phyloP scores from a whole-genome alignment of 257 asterid species.

The Hygrophila difformis region DNA sequence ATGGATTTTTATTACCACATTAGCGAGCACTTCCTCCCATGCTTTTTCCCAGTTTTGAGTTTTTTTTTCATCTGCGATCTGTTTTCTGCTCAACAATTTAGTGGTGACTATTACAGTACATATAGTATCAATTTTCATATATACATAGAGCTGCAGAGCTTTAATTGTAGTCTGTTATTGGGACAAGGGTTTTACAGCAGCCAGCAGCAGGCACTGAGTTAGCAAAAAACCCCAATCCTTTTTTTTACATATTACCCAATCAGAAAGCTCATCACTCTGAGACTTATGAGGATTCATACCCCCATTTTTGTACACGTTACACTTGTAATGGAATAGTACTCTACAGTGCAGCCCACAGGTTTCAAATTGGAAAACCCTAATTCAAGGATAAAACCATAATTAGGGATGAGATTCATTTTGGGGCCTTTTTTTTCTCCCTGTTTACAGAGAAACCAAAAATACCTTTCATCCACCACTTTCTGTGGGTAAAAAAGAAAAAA shows the following conservation, averaged over 20 bases:
- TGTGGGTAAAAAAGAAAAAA: too few species aligned
- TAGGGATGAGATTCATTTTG: too few species aligned
- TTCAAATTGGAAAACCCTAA: slow-evolving; percentile 3
- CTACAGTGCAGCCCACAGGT: too few species aligned
- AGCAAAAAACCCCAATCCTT: too few species aligned
- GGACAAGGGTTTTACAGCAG: too few species aligned
- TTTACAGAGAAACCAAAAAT: slow-evolving; percentile 8
- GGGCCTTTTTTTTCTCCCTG: slow-evolving; percentile 7
- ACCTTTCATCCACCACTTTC: neutral
- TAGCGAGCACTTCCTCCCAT: slow-evolving; percentile 30
- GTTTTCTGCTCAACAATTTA: neutral
- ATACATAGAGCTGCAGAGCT: too few species aligned
- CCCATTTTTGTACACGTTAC: neutral
- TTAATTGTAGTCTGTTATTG: too few species aligned
- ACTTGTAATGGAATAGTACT: neutral
- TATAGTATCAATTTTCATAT: too few species aligned
- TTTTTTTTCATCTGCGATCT: neutral
- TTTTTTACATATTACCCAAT: too few species aligned
- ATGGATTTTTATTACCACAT: slow-evolving; percentile 33
- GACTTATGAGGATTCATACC: slow-evolving; percentile 1
- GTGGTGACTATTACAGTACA: too few species aligned
- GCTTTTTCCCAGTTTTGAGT: slow-evolving; percentile 11
- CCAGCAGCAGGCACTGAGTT: too few species aligned
- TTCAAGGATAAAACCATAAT: slow-evolving; percentile 5
- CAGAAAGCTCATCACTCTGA: too few species aligned